Conservation (phyloP, 2,329 filamentous ascomycete genomes). For the Aspergillus vadensis region DNA sequence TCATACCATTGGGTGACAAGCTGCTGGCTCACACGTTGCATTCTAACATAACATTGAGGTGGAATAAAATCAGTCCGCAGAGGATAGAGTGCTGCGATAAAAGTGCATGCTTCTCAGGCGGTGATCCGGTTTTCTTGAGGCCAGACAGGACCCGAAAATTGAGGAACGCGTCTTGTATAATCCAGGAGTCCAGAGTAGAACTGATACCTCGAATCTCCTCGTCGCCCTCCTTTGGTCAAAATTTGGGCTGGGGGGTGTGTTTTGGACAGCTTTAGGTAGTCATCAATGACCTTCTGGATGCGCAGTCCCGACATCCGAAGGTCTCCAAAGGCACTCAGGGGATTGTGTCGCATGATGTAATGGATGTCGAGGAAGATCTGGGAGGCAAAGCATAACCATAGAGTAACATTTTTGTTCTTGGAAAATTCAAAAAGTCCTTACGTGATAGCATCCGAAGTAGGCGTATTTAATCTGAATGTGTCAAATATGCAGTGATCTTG, state of each 20-base stretch:
- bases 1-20: conserved; percentile 33
- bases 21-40: conserved; percentile 29
- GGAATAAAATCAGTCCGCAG: conserved; percentile 28
- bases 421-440: conserved; percentile 29
- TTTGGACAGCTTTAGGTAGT: conserved; percentile 26
- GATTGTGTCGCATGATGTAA: conserved; percentile 33
- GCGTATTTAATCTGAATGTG: conserved; percentile 21
- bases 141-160: conserved; percentile 13
- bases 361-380: conserved; percentile 40
- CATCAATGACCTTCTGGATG: conserved; percentile 29
- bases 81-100: conserved; percentile 29
- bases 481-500: conserved; percentile 29
- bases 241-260: conserved; percentile 26
- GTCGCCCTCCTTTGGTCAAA: conserved; percentile 30
- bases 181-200: conserved; percentile 18
- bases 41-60: conserved; percentile 28
- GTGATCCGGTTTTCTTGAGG: conserved; percentile 2
- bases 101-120: conserved; percentile 25
- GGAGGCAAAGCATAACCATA: conserved; percentile 35
- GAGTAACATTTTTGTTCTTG: conserved; percentile 28
- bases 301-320: conserved; percentile 31
- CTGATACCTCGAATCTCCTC: conserved; percentile 23
- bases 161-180: conserved; percentile 24
- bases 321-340: conserved; percentile 23
- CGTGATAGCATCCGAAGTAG: conserved; percentile 34